Evolutionary conservation across 805 yeast species (phyloP).

Genomic region (Kregervanrija fluxuum): DNA sequence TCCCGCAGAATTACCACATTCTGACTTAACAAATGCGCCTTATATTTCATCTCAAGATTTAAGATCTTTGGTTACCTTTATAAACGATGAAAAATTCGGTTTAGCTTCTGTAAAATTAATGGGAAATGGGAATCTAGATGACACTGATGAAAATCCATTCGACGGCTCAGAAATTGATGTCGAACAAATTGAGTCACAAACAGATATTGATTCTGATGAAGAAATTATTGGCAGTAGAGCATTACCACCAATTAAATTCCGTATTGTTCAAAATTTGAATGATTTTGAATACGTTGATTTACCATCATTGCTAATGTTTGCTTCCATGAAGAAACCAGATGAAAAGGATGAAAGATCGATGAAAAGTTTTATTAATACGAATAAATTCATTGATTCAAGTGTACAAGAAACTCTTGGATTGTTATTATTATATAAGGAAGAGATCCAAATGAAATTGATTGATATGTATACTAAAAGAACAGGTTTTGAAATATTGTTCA

Average conservation of each 20-base stretch:
- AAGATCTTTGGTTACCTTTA: constrained; percentile 52
- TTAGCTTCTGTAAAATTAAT: constrained; percentile 13
- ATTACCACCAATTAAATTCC: constrained; percentile 32
- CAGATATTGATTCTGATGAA: constrained; percentile 9
- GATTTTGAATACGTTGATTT: constrained; percentile 34
- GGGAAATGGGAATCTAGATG: constrained; percentile 1
- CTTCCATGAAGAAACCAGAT: constrained; percentile 10
- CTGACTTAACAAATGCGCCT: constrained; percentile 46
- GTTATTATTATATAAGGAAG: constrained; percentile 26
- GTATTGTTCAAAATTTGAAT: constrained; percentile 38
- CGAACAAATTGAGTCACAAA: too few species aligned
- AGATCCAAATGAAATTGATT: constrained; percentile 23
- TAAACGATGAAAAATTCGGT: constrained; percentile 40
- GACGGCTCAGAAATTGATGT: constrained; percentile 25
- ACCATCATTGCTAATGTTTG: constrained; percentile 17
- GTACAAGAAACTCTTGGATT: constrained; percentile 23
- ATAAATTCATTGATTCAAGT: constrained; percentile 23
- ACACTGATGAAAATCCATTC: constrained; percentile 18
- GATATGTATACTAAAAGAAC: constrained; percentile 25
- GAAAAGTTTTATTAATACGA: constrained; percentile 22
- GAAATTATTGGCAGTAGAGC: neutral
- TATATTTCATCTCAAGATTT: constrained; percentile 54
- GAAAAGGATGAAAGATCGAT: constrained; percentile 9
- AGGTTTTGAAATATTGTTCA: constrained; percentile 30
- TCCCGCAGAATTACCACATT: constrained; percentile 41